Evolutionary conservation across 805 yeast species (phyloP), one percentile per base, ranked within the genome.

Genomic region (Wickerhamiella occidentalis): DNA sequence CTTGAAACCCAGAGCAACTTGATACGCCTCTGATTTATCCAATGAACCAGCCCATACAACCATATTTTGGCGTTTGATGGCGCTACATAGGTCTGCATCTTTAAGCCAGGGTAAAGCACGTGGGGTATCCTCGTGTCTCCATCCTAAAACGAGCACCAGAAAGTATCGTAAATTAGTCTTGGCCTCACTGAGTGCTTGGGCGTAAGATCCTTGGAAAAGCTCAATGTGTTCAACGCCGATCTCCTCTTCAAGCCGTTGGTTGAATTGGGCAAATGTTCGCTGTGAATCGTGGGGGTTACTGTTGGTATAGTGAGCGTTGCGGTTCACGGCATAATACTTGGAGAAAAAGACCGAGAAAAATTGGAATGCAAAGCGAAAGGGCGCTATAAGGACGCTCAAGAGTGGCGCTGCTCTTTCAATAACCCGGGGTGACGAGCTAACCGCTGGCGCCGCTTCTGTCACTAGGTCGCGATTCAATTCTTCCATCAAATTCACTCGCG

Each of bases 31-130:
- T 18, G 87, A 77, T 50, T 79, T 78, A n/a, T 75, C 73, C 21
- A 82, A 76, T 60, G 85, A 81, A 7, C 96, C 95, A 38, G 88
- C 94, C 97, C 97, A 90, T 1, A 85, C 65, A 2, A 85, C 55
- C 1, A 80, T 61, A 41, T 83, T 73, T 43, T 72, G 73, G 18
- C 74, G 73, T 33, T 68, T 63, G 12, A 75, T 65, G 48, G 84
- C 77, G 35, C 37, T 51, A 12, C 48, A 51, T 22, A 62, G 64
- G 2, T 70, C 72, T 51, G 75, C 69, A 40, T 78, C 66, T 43
- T 86, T 61, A 2, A 85, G 72, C 9, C 72, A 71, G 12, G 71
- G 63, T 45, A 80, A 74, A 53, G 82, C 78, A 3, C 63, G 62
- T 28, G 68, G 63, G 0, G 80, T 70, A 47, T 78, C 77, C 51